Base-by-base conservation (phyloP, 2,329 filamentous ascomycete genomes). In the Paraphoma chrysanthemicola region DNA sequence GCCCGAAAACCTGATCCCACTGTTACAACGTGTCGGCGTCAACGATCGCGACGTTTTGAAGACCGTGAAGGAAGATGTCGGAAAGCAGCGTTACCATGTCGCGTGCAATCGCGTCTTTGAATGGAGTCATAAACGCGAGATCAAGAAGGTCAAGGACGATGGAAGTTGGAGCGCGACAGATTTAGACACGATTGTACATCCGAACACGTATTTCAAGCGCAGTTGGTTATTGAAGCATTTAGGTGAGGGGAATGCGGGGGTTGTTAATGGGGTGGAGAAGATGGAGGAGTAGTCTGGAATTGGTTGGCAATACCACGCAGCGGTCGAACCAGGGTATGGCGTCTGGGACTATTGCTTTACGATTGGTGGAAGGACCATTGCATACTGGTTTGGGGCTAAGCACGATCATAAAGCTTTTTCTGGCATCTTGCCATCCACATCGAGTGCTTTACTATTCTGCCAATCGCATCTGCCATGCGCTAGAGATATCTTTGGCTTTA, bases 81-180 rank as follows among this genome's bases (percentile, higher is more conserved):
- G 90, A 47, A 92, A 90, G 74, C 90, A 91, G 73, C 89, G 94
- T 70, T 98, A 89, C 66, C 95, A 99, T 74, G 92, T 99, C 79
- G 95, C 94, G 17, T 99, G 95, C 77, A 99, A 98, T 74, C 84
- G 94, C 2, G 94, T 99, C 0, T 99, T 98, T 74, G 95, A 99
- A 69, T 86, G 90, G 73, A 80, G 90, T 16, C 93, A 99, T 77
- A 93, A 91, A 67, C 74, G 64, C 23, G 79, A 83, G 68, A 75
- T 83, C 17, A 82, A 80, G 63, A 81, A 80, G 72, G 79, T 82
- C 30, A 83, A 82, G 69, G 80, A 83, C 17, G 77, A 82, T 46
- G 75, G 73, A 5, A 72, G 73, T 0, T 82, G 80, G 81, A 74
- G 74, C 11, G 76, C 88, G 6, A 87, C 87, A 14, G 91, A 97